A percentile compares a stretch with the other conserved stretches of the same genome.
Evolutionary conservation across 2,329 filamentous ascomycete species (phyloP).

Genomic region (Scedosporium apiospermum): DNA sequence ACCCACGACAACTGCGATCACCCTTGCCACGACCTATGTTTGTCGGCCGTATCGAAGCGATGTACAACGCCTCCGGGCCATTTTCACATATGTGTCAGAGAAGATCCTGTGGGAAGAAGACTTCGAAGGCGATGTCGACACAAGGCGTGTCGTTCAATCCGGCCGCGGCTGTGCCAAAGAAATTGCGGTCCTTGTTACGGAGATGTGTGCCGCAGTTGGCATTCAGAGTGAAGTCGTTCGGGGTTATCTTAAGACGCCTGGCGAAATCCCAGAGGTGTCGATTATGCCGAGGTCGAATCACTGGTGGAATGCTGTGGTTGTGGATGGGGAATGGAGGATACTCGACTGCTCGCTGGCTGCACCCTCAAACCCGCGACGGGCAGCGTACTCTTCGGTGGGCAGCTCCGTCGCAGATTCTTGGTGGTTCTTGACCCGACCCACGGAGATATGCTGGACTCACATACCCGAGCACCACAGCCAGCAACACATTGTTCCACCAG

Average conservation of each 20-base stretch:
- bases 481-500: constrained; percentile 85
- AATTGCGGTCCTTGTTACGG: constrained; percentile 76
- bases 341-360: constrained; percentile 90
- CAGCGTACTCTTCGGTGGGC: constrained; percentile 64
- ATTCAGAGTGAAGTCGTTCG: constrained; percentile 79
- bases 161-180: constrained; percentile 82
- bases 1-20: constrained; percentile 69
- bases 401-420: constrained; percentile 68
- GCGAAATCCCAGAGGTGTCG: constrained; percentile 71
- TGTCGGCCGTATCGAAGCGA: constrained; percentile 92
- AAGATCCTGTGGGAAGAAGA: constrained; percentile 94
- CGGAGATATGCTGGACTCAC: constrained; percentile 92
- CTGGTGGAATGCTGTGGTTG: constrained; percentile 92
- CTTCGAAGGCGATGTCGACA: constrained; percentile 76
- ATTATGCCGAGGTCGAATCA: constrained; percentile 84
- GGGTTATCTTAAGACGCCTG: constrained; percentile 85
- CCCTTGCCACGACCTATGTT: constrained; percentile 81
- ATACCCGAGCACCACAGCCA: constrained; percentile 79
- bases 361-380: constrained; percentile 76
- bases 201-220: constrained; percentile 89
- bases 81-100: constrained; percentile 97
- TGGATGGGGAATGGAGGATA: constrained; percentile 93
- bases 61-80: constrained; percentile 82
- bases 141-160: constrained; percentile 71
- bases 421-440: constrained; percentile 88